Percentiles rank a stretch among this genome's conserved stretches.
These are phyloP conservation scores for Plasmodiophora brassicae DNA, from an alignment of 208 protist species.

Conservation along the genomic window DNA sequence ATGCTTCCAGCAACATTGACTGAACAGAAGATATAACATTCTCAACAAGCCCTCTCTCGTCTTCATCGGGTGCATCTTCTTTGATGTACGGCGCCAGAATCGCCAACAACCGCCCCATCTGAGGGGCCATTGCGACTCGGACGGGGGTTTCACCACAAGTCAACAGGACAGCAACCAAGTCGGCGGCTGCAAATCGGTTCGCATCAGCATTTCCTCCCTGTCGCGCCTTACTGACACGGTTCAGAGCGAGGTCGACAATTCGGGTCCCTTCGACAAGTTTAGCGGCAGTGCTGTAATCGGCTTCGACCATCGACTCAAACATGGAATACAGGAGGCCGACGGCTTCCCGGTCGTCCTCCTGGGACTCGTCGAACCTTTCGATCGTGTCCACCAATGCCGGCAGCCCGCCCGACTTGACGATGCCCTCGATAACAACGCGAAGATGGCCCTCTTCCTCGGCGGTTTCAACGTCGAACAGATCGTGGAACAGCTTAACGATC, in stretches of 20 bases:
- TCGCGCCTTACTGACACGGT: background rate
- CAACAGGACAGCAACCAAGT: background rate
- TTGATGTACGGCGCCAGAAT: background rate
- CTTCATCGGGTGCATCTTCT: background rate
- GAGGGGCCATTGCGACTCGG: background rate
- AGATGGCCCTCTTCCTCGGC: background rate
- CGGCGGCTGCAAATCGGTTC: constrained; percentile 21
- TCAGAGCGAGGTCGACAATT: background rate
- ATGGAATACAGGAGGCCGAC: background rate
- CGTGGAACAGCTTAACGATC: background rate
- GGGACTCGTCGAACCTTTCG: background rate
- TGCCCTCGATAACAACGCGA: background rate
- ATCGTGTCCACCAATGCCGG: background rate
- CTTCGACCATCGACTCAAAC: background rate
- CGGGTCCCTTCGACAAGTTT: background rate
- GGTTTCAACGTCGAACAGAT: background rate
- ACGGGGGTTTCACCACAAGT: background rate
- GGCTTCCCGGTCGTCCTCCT: constrained; percentile 23
- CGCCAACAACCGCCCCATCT: background rate
- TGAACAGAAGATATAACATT: background rate
- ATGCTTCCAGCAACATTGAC: background rate
- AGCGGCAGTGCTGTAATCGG: background rate
- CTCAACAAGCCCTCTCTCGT: constrained; percentile 5
- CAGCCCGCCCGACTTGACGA: background rate
- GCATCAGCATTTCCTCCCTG: background rate